These are phyloP conservation scores for Clarireedia hainanense DNA, from an alignment of 2,329 filamentous ascomycete genomes.

Conservation along the genomic window DNA sequence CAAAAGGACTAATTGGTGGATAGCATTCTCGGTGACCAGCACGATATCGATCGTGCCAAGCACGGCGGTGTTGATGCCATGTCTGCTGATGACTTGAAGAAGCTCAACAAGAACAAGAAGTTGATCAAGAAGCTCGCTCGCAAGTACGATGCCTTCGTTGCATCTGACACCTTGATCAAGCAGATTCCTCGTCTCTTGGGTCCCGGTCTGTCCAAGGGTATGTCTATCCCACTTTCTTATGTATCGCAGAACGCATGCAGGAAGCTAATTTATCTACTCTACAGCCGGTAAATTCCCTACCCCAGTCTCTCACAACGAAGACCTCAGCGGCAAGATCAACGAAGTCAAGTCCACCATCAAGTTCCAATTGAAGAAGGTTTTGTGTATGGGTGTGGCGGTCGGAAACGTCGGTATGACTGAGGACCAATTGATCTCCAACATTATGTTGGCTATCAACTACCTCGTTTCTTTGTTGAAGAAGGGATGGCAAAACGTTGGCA, in stretches of 20 bases:
- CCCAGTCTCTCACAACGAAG: slow-evolving; percentile 93
- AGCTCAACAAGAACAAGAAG: slow-evolving; percentile 99
- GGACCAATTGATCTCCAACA: slow-evolving; percentile 95
- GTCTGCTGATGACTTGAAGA: slow-evolving; percentile 98
- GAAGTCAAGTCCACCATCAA: slow-evolving; percentile 99
- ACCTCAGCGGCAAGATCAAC: slow-evolving; percentile 89
- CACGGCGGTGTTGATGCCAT: slow-evolving; percentile 98
- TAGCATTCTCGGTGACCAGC: slow-evolving; percentile 82
- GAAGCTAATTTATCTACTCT: slow-evolving; percentile 27
- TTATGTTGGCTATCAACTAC: slow-evolving; percentile 99
- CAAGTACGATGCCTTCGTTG: slow-evolving; percentile 99
- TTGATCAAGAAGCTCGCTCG: slow-evolving; percentile 99
- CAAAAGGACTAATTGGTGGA: slow-evolving; percentile 24
- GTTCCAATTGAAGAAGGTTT: slow-evolving; percentile 99
- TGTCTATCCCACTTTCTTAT: slow-evolving; percentile 24
- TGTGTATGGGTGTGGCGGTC: slow-evolving; percentile 99
- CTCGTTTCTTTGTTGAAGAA: slow-evolving; percentile 99
- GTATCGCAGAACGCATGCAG: neutral
- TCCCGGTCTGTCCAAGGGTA: slow-evolving; percentile 95
- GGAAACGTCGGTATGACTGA: slow-evolving; percentile 96
- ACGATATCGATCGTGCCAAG: slow-evolving; percentile 99
- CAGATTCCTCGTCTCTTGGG: slow-evolving; percentile 99
- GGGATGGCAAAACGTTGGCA: slow-evolving; percentile 99
- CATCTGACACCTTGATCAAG: slow-evolving; percentile 97
- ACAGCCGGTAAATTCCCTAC: slow-evolving; percentile 99